A percentile compares a stretch with the other conserved stretches of the same genome.
These are phyloP conservation scores for Colletotrichum phormii DNA, from an alignment of 2,329 filamentous ascomycete species.

Conservation along the genomic window DNA sequence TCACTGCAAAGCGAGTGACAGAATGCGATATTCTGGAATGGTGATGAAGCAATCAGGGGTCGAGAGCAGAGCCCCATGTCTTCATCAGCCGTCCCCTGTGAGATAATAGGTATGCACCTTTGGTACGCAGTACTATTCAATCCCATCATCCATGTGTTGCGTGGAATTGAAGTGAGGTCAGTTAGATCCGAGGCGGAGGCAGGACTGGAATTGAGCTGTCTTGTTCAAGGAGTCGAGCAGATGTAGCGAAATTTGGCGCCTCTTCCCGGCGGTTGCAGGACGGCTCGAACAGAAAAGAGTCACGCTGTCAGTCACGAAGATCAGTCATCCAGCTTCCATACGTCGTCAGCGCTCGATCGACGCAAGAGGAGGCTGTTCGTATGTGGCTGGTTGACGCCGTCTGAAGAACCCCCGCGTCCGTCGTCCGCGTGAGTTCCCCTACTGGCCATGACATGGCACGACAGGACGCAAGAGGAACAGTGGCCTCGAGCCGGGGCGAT, in stretches of 20 bases:
- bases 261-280: not conserved
- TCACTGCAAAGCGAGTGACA: not conserved
- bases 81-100: too few relatives aligned
- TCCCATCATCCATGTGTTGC: not conserved
- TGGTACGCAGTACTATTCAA: not conserved
- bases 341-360: not conserved
- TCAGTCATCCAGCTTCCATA: not conserved
- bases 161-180: not conserved
- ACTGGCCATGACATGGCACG: not conserved
- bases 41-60: not conserved
- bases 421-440: slow-evolving; percentile 10
- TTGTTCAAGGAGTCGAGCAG: not conserved
- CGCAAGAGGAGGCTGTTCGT: not conserved
- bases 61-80: not conserved
- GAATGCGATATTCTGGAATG: slow-evolving; percentile 1
- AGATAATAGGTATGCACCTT: too few relatives aligned
- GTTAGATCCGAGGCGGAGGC: not conserved
- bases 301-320: not conserved
- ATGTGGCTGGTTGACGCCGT: not conserved
- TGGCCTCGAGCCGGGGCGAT: not conserved
- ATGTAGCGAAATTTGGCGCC: not conserved
- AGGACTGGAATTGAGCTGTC: not conserved
- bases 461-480: slow-evolving; percentile 6
- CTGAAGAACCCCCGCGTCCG: not conserved
- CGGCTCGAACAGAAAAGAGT: not conserved